These are phyloP conservation scores for Neonectria coccinea DNA, from an alignment of 2,329 filamentous ascomycete genomes.

Conservation along the genomic window DNA sequence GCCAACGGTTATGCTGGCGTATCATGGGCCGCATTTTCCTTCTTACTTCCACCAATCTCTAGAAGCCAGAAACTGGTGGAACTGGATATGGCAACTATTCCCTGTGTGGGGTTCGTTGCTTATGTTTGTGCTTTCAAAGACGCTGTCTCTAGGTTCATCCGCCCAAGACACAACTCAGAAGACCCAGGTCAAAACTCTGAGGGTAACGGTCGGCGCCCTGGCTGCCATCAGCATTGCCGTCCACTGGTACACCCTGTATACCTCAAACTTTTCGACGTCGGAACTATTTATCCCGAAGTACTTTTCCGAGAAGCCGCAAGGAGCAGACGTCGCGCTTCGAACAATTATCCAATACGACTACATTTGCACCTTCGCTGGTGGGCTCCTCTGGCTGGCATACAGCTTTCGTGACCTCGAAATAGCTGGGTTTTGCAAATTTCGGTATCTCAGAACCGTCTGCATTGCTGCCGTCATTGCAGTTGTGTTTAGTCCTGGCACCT, in stretches of 20 bases:
- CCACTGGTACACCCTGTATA: constrained; percentile 39
- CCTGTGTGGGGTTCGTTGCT: constrained; percentile 41
- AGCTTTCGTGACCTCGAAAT: constrained; percentile 41
- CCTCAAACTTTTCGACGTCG: constrained; percentile 8
- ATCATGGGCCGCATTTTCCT: constrained; percentile 34
- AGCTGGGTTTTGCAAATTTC: constrained; percentile 30
- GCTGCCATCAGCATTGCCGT: constrained; percentile 15
- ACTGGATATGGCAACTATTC: constrained; percentile 49
- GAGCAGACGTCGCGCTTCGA: constrained; percentile 28
- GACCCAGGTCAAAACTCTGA: neutral
- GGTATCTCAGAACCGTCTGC: constrained; percentile 10
- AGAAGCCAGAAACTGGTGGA: constrained; percentile 45
- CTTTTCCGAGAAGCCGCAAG: constrained; percentile 33
- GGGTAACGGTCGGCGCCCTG: constrained; percentile 10
- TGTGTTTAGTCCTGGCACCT: constrained; percentile 31
- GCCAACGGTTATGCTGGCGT: constrained; percentile 34
- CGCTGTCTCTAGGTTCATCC: rapidly evolving
- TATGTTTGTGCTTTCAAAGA: constrained; percentile 31
- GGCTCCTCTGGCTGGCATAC: constrained; percentile 42
- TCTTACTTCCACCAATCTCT: constrained; percentile 40
- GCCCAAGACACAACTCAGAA: neutral
- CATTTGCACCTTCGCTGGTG: constrained; percentile 34
- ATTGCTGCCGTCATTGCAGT: constrained; percentile 4
- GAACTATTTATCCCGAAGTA: constrained; percentile 44
- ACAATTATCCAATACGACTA: constrained; percentile 47